Evolutionary conservation across 345 rosid species (phyloP).

Genomic region (Triadica sebifera): DNA sequence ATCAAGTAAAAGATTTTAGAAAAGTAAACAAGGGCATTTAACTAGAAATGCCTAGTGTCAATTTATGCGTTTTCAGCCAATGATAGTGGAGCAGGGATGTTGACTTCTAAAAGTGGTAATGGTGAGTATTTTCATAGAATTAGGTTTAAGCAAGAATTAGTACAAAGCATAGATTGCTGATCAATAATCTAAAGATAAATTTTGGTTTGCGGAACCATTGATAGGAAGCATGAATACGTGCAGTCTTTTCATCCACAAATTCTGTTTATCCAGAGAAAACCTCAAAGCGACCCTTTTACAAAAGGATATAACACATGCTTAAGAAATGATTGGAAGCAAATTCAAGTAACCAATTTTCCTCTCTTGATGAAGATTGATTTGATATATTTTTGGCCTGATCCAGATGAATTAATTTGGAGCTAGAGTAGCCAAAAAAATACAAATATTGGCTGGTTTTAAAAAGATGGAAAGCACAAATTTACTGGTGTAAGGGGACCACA

Average conservation of each 20-base stretch:
- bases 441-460: constrained; percentile 28
- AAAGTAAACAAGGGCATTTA: not conserved
- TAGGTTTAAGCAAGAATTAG: constrained; percentile 2
- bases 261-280: not conserved
- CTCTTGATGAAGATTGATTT: constrained; percentile 34
- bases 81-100: not conserved
- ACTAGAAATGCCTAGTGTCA: not conserved
- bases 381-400: constrained; percentile 23
- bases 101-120: not conserved
- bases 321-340: constrained; percentile 30
- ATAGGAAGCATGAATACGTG: constrained; percentile 19
- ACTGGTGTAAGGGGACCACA: constrained; percentile 29
- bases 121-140: not conserved
- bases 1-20: not conserved
- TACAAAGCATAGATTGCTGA: not conserved
- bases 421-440: constrained; percentile 20
- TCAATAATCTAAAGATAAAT: not conserved
- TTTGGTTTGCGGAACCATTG: not conserved
- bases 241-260: constrained; percentile 20
- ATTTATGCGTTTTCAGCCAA: not conserved
- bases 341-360: constrained; percentile 3
- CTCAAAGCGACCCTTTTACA: not conserved
- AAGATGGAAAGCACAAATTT: not conserved
- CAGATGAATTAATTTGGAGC: constrained; percentile 7
- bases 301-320: not conserved